These are phyloP conservation scores for Schrenkiella parvula DNA, from an alignment of 345 rosid species.

Conservation along the genomic window DNA sequence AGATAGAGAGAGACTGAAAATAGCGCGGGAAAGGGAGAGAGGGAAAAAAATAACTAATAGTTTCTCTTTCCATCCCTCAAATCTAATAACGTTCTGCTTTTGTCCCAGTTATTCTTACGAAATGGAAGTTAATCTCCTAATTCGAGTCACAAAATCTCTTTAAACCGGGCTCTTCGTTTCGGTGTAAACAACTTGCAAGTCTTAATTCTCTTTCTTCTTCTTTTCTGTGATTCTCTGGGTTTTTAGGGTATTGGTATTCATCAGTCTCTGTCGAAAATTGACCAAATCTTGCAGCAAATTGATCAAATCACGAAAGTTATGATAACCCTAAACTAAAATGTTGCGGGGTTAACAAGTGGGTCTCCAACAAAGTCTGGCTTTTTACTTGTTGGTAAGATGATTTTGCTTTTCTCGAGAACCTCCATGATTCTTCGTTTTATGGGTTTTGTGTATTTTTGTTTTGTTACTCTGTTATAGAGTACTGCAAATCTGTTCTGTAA, in stretches of 20 bases:
- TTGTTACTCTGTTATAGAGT: neutral
- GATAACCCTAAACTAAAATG: neutral
- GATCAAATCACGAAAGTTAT: neutral
- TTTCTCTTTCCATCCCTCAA: neutral
- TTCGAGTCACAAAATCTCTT: neutral
- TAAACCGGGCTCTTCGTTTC: neutral
- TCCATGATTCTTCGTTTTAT: neutral
- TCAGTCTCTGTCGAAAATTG: neutral
- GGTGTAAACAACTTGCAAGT: no score
- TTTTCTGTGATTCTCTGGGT: neutral
- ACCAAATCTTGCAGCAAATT: neutral
- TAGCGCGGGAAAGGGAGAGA: conserved; percentile 20
- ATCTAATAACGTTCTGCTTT: neutral
- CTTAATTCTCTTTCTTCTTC: neutral
- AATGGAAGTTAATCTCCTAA: neutral
- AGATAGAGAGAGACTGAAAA: neutral
- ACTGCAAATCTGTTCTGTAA: neutral
- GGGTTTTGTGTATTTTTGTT: neutral
- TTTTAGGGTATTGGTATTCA: neutral
- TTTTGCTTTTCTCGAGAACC: neutral
- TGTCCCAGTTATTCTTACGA: neutral
- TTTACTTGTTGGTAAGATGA: conserved; percentile 2
- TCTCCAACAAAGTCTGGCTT: neutral
- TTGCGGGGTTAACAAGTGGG: neutral
- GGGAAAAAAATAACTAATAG: conserved; percentile 9